These are phyloP conservation scores for Blastobotrys terrestris DNA, from an alignment of 805 yeast genomes.

Conservation along the genomic window DNA sequence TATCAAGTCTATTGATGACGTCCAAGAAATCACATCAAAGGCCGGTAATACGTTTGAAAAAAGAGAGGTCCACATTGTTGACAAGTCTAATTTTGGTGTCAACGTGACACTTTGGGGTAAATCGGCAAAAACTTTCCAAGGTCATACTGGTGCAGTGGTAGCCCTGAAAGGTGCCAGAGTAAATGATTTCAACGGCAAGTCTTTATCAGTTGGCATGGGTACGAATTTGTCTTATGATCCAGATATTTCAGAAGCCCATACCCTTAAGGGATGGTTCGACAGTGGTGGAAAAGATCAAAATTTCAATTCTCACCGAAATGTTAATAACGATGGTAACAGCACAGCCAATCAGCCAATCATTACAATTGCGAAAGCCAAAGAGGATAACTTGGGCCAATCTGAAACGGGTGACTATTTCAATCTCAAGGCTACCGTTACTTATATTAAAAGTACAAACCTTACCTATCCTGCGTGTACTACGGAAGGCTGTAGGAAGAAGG, in stretches of 20 bases:
- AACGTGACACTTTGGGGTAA: slow-evolving; percentile 87
- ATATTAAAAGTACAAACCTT: slow-evolving; percentile 60
- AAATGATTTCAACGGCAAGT: slow-evolving; percentile 73
- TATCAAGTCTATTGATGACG: slow-evolving; percentile 67
- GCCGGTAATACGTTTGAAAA: slow-evolving; percentile 87
- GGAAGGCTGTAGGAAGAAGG: slow-evolving; percentile 78
- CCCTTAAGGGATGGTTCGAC: slow-evolving; percentile 93
- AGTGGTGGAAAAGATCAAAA: slow-evolving; percentile 58
- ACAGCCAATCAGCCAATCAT: slow-evolving; percentile 27
- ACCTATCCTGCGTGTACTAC: slow-evolving; percentile 82
- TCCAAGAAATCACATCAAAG: slow-evolving; percentile 74
- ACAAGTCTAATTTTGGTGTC: slow-evolving; percentile 70
- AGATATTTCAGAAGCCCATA: slow-evolving; percentile 80
- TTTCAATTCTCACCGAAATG: slow-evolving; percentile 56
- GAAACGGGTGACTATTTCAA: slow-evolving; percentile 78
- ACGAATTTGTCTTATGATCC: slow-evolving; percentile 78
- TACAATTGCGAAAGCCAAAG: slow-evolving; percentile 58
- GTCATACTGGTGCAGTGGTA: slow-evolving; percentile 53
- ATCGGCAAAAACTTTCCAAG: slow-evolving; percentile 73
- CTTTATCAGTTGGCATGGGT: slow-evolving; percentile 71
- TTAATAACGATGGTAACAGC: slow-evolving; percentile 16
- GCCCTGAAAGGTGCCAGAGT: slow-evolving; percentile 90
- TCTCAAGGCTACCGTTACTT: slow-evolving; percentile 67
- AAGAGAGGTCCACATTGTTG: slow-evolving; percentile 83
- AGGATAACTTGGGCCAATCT: slow-evolving; percentile 60